Evolutionary conservation across 352 stramenopile species (phyloP).

Genomic region (Phytopythium delawarense): DNA sequence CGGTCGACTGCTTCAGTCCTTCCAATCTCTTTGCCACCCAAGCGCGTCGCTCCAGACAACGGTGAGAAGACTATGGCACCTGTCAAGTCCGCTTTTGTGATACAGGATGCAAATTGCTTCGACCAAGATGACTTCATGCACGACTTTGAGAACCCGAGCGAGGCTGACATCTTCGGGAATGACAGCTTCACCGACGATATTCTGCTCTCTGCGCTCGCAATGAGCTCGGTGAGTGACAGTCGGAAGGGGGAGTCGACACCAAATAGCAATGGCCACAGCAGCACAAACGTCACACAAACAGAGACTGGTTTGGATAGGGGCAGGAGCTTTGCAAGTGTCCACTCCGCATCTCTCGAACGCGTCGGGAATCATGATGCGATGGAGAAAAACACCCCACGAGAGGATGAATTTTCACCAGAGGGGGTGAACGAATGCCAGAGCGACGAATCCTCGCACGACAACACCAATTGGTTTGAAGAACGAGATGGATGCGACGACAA

Average conservation of each 20-base stretch:
- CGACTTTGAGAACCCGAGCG: neutral
- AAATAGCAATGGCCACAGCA: neutral
- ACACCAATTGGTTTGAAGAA: neutral
- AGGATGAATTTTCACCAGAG: neutral
- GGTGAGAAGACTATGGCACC: neutral
- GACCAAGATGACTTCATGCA: neutral
- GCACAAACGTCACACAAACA: neutral
- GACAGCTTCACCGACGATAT: conserved; percentile 4
- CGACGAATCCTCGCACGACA: neutral
- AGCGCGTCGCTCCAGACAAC: neutral
- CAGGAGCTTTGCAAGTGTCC: neutral
- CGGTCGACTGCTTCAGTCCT: neutral
- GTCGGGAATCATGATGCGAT: neutral
- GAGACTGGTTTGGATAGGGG: neutral
- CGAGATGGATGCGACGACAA: neutral
- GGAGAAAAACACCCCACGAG: neutral
- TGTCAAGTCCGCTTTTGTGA: neutral
- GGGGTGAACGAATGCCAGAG: neutral
- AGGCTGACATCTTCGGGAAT: neutral
- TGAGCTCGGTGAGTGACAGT: neutral
- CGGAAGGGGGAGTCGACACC: neutral
- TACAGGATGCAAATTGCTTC: neutral
- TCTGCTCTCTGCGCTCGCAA: neutral
- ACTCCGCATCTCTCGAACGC: neutral
- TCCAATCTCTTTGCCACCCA: neutral